Base-by-base conservation (phyloP, 768 basidiomycete genomes). In the Kwoniella shandongensis region DNA sequence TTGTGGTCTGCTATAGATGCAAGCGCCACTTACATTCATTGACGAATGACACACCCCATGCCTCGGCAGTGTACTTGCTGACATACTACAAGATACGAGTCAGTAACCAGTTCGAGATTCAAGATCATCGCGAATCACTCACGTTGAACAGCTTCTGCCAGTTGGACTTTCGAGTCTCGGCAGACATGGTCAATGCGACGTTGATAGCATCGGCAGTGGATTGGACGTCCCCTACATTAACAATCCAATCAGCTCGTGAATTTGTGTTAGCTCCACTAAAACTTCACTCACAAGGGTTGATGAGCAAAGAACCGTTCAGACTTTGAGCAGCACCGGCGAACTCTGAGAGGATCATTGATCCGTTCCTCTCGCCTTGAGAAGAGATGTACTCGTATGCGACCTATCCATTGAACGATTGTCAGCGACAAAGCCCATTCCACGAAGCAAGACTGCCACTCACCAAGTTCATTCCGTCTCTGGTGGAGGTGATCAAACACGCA, bases 371-470 rank as follows among this genome's bases (percentile, higher is more conserved):
- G 69, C 91, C 86, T 72, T 98, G 96, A 66, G 90, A 92, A 0
- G 93, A 91, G 66, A 98, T 87, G 76, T 98, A 99, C 77, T 99
- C 96, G 79, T 98, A 99, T 11, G 93, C 94, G 42, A 98, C 93
- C 92, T n/a, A n/a, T n/a, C n/a, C n/a, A n/a, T 96, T 57, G 12
- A 23, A 8, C 15, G 26, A 32, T 41, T 13, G 22, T 42, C 17
- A 50, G 41, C 42, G 25, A 50, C 17, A 51, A 23, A n/a, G 18
- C 23, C 41, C n/a, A n/a, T 13, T 22, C 44, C 50, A 44, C 57
- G 47, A 46, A 38, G 44, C 54, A 30, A 32, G 10, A 1, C 8
- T 32, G 23, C 22, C 11, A 81, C 88, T 70, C 67, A 94, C 94
- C 70, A 99, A 80, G 78, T 99, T 99, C 96, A 99, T 99, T 48